phyloP scores from a whole-genome alignment of 148 eudicot genomes.

The Rhododendron griersonianum region DNA sequence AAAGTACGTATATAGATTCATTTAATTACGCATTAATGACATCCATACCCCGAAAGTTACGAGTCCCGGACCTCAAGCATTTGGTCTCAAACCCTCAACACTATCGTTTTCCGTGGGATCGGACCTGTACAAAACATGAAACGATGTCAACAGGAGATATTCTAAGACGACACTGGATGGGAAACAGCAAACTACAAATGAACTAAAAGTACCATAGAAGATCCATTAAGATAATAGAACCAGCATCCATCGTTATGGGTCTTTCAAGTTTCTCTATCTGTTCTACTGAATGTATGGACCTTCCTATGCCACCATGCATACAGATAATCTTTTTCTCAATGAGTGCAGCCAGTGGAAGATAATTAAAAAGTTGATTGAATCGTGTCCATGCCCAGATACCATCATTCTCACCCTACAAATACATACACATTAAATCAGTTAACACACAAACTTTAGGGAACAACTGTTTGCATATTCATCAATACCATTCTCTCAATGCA shows the following conservation, averaged over 20 bases:
- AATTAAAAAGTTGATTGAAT: conserved; percentile 92
- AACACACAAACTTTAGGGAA: neutral
- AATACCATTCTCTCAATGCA: conserved; percentile 98
- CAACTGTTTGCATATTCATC: neutral
- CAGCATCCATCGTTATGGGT: conserved; percentile 97
- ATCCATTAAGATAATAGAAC: conserved; percentile 91
- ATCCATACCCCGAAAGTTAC: conserved; percentile 93
- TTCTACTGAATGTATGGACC: conserved; percentile 85
- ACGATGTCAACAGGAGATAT: conserved; percentile 6
- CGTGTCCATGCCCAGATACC: conserved; percentile 99
- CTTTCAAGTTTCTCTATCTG: conserved; percentile 97
- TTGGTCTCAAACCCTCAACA: conserved; percentile 89
- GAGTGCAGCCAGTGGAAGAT: conserved; percentile 91
- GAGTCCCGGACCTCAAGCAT: conserved; percentile 94
- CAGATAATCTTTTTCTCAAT: conserved; percentile 96
- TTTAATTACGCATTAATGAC: neutral
- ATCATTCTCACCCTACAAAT: conserved; percentile 84
- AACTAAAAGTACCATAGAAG: conserved; percentile 63
- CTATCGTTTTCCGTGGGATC: conserved; percentile 99
- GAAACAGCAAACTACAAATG: conserved; percentile 7
- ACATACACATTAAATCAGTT: conserved; percentile 18
- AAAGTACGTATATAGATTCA: neutral
- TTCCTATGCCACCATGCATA: conserved; percentile 99
- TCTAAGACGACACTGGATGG: neutral
- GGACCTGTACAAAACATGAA: conserved; percentile 56